phyloP scores from a whole-genome alignment of 2,329 filamentous ascomycete species.

The Stemphylium beticola region DNA sequence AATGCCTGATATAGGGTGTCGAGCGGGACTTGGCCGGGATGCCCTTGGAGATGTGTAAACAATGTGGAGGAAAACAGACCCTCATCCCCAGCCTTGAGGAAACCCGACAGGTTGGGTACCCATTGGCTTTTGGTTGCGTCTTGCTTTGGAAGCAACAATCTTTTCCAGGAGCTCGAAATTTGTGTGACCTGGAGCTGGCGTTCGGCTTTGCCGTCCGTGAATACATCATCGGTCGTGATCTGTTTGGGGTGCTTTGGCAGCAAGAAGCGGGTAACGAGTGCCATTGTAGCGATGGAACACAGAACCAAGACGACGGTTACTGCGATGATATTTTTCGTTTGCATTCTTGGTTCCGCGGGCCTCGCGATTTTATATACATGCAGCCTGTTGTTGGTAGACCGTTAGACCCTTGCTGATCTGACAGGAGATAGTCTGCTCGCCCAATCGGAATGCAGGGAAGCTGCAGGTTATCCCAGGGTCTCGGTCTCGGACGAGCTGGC shows the following conservation, averaged over 20 bases:
- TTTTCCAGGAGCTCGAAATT: constrained; percentile 28
- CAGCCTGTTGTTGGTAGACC: constrained; percentile 20
- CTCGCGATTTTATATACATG: constrained; percentile 27
- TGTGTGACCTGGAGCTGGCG: constrained; percentile 19
- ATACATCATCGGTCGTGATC: constrained; percentile 11
- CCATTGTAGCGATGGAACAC: constrained; percentile 30
- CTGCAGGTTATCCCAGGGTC: constrained; percentile 18
- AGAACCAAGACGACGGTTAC: constrained; percentile 21
- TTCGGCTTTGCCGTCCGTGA: constrained; percentile 19
- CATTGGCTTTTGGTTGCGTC: constrained; percentile 19
- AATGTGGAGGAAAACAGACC: constrained; percentile 34
- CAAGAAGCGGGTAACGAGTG: constrained; percentile 36
- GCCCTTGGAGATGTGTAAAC: constrained; percentile 29
- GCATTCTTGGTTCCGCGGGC: constrained; percentile 18
- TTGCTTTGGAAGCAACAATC: constrained; percentile 27
- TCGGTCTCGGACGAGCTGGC: constrained; percentile 24
- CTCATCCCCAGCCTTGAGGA: constrained; percentile 45
- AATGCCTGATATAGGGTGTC: constrained; percentile 37
- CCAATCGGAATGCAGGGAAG: constrained; percentile 42
- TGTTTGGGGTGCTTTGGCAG: constrained; percentile 34
- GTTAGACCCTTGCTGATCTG: constrained; percentile 9
- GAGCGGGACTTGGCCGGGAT: constrained; percentile 32
- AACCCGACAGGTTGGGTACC: constrained; percentile 37
- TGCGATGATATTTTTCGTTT: constrained; percentile 23
- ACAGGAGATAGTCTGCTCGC: constrained; percentile 11